A percentile compares a stretch with the other conserved stretches of the same genome.
Evolutionary conservation across 345 rosid genomes (phyloP).

Genomic region (Brassica nigra): DNA sequence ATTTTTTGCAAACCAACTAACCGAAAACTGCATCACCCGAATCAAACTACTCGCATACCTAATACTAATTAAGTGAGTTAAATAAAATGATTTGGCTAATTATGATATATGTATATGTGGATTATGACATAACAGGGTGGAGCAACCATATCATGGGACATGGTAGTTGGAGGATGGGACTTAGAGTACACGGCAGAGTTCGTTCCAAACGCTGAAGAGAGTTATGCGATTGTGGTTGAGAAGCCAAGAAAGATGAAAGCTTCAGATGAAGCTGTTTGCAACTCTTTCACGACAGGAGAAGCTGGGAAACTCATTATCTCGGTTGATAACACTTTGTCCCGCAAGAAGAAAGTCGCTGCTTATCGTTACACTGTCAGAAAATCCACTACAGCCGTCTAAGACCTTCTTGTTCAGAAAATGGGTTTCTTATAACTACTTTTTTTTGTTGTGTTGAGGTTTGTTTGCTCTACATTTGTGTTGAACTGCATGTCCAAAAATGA

Average conservation of each 20-base stretch:
- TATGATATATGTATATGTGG: background rate
- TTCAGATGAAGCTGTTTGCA: conserved; percentile 72
- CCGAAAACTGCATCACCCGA: background rate
- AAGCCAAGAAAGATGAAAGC: conserved; percentile 59
- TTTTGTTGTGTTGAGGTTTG: conserved; percentile 30
- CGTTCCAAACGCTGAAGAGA: conserved; percentile 70
- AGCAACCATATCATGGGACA: conserved; percentile 90
- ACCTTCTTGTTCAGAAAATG: background rate
- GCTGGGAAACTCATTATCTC: conserved; percentile 88
- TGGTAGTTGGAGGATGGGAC: conserved; percentile 98
- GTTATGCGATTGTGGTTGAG: conserved; percentile 84
- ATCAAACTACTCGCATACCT: background rate
- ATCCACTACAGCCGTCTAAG: conserved; percentile 43
- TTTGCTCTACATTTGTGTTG: conserved; percentile 30
- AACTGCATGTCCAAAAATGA: conserved; percentile 14
- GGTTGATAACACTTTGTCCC: conserved; percentile 76
- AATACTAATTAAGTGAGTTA: background rate
- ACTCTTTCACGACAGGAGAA: conserved; percentile 71
- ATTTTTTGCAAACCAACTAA: background rate
- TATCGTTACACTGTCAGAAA: conserved; percentile 85
- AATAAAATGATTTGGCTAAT: conserved; percentile 9
- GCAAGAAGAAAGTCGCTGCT: conserved; percentile 87
- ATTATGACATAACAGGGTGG: conserved; percentile 54
- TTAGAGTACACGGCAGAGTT: conserved; percentile 94
- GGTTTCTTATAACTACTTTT: conserved; percentile 24